Percentiles rank a stretch among this genome's conserved stretches.
phyloP scores from a whole-genome alignment of 495 filamentous ascomycete genomes.

The Penicillium maclennaniae region DNA sequence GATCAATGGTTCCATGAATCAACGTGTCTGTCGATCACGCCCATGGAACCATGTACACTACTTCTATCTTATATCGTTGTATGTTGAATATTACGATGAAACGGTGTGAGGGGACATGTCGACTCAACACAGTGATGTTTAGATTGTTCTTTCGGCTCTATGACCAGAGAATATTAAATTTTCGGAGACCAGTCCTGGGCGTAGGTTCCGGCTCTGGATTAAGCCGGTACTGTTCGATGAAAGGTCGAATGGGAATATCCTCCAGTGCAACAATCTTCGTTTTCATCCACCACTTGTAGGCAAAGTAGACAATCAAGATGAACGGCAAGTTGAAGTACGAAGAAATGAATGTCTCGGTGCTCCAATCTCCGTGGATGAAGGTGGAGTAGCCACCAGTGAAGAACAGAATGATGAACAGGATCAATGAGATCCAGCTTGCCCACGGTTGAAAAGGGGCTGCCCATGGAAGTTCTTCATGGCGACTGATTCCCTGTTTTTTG shows the following conservation, averaged over 20 bases:
- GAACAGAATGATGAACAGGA: conserved; percentile 45
- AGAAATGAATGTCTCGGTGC: conserved; percentile 26
- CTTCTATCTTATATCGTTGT: too few relatives aligned
- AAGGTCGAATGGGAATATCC: conserved; percentile 38
- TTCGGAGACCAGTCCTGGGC: conserved; percentile 12
- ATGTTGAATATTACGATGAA: too few relatives aligned
- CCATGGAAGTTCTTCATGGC: conserved; percentile 45
- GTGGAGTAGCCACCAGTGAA: conserved; percentile 27
- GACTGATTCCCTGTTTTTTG: conserved; percentile 42
- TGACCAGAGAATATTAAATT: conserved; percentile 25
- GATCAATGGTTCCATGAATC: too few relatives aligned
- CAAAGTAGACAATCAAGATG: conserved; percentile 49
- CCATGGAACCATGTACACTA: too few relatives aligned
- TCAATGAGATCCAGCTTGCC: conserved; percentile 42
- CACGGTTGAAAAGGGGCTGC: conserved; percentile 49
- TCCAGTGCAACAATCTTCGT: conserved; percentile 51
- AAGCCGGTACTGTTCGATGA: conserved; percentile 19
- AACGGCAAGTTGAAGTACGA: conserved; percentile 50
- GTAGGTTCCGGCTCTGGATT: conserved; percentile 22
- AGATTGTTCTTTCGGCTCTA: not conserved
- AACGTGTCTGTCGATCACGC: too few relatives aligned
- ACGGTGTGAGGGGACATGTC: too few relatives aligned
- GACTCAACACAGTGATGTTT: too few relatives aligned
- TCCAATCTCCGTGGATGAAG: conserved; percentile 51
- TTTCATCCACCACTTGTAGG: conserved; percentile 53